Evolutionary conservation across 1,139 yeast species (phyloP).

Genomic region (Lodderomyces orthopsilosis): DNA sequence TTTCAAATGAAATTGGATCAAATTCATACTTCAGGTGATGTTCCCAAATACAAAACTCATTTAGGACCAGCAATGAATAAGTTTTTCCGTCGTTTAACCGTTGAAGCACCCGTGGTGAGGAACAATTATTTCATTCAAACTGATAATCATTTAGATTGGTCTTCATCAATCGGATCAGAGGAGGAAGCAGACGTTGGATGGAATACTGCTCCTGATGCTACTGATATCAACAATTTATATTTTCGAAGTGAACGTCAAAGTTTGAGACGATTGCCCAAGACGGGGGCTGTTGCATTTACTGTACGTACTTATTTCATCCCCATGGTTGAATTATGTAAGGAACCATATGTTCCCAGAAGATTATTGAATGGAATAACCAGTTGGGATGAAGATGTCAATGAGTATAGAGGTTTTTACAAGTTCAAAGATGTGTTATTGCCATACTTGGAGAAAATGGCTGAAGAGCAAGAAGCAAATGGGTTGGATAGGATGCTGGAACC

Average conservation of each 20-base stretch:
- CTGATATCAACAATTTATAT: conserved; percentile 42
- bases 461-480: conserved; percentile 51
- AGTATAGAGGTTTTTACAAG: conserved; percentile 55
- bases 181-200: conserved; percentile 50
- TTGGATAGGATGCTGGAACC: conserved; percentile 37
- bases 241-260: conserved; percentile 71
- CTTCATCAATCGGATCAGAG: conserved; percentile 60
- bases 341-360: conserved; percentile 60
- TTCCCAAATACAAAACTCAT: conserved; percentile 59
- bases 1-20: conserved; percentile 48
- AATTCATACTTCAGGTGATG: conserved; percentile 65
- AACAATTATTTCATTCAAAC: conserved; percentile 67
- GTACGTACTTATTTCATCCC: conserved; percentile 64
- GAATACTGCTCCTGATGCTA: conserved; percentile 57
- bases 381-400: conserved; percentile 59
- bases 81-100: conserved; percentile 53
- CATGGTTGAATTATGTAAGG: conserved; percentile 48
- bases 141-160: conserved; percentile 64
- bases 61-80: conserved; percentile 63
- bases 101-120: conserved; percentile 58
- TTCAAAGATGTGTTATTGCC: conserved; percentile 55
- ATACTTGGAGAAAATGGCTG: conserved; percentile 48
- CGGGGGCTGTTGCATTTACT: conserved; percentile 61
- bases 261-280: conserved; percentile 59
- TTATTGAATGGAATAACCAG: conserved; percentile 54